These are phyloP conservation scores for Hippophae gyantsensis DNA, from an alignment of 306 rosid genomes.

Conservation along the genomic window DNA sequence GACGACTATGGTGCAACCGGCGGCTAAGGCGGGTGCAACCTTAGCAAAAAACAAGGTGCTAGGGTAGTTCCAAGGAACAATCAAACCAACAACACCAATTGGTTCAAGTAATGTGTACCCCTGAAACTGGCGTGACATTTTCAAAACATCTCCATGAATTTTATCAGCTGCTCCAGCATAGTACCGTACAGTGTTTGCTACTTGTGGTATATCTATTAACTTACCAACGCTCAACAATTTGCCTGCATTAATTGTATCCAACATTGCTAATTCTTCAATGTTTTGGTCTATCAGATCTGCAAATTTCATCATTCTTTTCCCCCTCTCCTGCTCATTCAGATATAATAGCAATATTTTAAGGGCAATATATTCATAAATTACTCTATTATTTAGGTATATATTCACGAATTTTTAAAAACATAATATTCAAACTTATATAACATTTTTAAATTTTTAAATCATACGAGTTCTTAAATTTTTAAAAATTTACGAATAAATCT, in stretches of 20 bases:
- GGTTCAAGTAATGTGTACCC: slow-evolving; percentile 74
- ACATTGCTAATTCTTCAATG: slow-evolving; percentile 52
- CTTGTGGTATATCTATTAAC: slow-evolving; percentile 38
- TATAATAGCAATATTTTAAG: background rate
- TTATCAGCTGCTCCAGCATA: slow-evolving; percentile 94
- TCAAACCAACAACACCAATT: slow-evolving; percentile 74
- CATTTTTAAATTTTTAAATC: too few relatives aligned
- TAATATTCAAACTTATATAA: too few relatives aligned
- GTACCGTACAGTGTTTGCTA: slow-evolving; percentile 39
- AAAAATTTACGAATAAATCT: too few relatives aligned
- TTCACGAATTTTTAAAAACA: too few relatives aligned
- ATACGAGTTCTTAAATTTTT: too few relatives aligned
- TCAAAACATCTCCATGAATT: slow-evolving; percentile 65
- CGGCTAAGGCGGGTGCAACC: slow-evolving; percentile 68
- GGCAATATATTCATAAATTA: too few relatives aligned
- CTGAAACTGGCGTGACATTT: slow-evolving; percentile 36
- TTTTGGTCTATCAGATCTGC: slow-evolving; percentile 59
- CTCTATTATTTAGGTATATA: too few relatives aligned
- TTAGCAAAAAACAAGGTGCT: slow-evolving; percentile 38
- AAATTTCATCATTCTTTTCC: slow-evolving; percentile 44
- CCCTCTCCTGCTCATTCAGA: slow-evolving; percentile 49
- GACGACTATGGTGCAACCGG: slow-evolving; percentile 77
- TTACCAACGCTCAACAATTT: slow-evolving; percentile 36
- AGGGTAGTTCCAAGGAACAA: slow-evolving; percentile 91
- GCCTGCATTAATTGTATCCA: slow-evolving; percentile 68